These are phyloP conservation scores for Schwanniomyces sp. DNA, from an alignment of 805 yeast species.

Conservation along the genomic window DNA sequence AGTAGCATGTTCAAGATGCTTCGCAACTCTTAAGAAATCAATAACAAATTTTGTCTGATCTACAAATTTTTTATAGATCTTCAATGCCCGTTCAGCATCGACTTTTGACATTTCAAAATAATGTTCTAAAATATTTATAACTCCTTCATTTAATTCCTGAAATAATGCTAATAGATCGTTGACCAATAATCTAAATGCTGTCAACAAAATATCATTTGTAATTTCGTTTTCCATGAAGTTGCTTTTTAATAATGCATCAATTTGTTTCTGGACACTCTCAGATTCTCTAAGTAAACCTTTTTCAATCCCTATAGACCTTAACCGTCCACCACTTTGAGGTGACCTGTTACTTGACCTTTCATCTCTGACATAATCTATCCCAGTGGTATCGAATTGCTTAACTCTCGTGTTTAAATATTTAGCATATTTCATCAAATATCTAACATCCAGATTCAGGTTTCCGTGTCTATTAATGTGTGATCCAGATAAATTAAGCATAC, in stretches of 20 bases:
- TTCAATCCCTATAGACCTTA: constrained; percentile 64
- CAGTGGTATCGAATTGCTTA: constrained; percentile 62
- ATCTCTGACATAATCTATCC: constrained; percentile 77
- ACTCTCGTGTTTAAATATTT: constrained; percentile 70
- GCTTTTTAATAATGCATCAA: constrained; percentile 71
- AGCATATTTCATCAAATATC: constrained; percentile 63
- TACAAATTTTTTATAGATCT: constrained; percentile 81
- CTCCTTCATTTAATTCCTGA: constrained; percentile 93
- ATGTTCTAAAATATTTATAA: constrained; percentile 88
- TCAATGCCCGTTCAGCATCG: constrained; percentile 86
- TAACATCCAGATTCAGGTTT: constrained; percentile 46
- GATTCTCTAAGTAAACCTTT: constrained; percentile 82
- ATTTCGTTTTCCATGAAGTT: constrained; percentile 77
- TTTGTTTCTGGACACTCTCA: constrained; percentile 81
- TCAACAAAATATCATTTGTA: constrained; percentile 78
- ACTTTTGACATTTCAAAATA: constrained; percentile 86
- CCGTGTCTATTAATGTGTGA: constrained; percentile 38
- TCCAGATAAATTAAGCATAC: constrained; percentile 47
- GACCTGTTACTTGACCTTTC: constrained; percentile 49
- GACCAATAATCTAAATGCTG: constrained; percentile 86
- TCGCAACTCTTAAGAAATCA: constrained; percentile 83
- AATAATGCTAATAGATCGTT: constrained; percentile 83
- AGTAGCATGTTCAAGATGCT: constrained; percentile 81
- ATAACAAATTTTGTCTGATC: constrained; percentile 86
- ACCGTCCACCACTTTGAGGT: constrained; percentile 54